These are phyloP conservation scores for Lachnellula hyalina DNA, from an alignment of 2,329 filamentous ascomycete genomes.

Conservation along the genomic window DNA sequence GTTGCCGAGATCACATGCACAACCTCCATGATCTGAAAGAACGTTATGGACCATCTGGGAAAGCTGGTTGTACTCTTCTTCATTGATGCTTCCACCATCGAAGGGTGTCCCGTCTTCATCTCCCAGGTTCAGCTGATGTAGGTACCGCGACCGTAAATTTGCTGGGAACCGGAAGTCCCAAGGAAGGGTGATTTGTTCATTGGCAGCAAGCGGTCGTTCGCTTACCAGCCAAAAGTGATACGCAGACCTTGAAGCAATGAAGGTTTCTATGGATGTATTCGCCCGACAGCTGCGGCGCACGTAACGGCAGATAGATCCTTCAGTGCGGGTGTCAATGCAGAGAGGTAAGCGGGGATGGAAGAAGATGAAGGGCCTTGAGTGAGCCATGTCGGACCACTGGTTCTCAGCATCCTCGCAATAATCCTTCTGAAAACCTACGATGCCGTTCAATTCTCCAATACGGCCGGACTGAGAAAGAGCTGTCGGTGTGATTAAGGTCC, in stretches of 20 bases:
- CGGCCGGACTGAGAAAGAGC: slow-evolving; percentile 34
- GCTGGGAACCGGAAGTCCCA: slow-evolving; percentile 65
- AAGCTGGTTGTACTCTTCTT: slow-evolving; percentile 55
- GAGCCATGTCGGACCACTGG: slow-evolving; percentile 61
- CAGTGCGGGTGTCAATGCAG: slow-evolving; percentile 85
- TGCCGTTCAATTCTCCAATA: slow-evolving; percentile 69
- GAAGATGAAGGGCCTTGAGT: slow-evolving; percentile 69
- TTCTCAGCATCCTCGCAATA: slow-evolving; percentile 64
- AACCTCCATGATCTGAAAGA: slow-evolving; percentile 73
- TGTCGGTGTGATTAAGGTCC: slow-evolving; percentile 48
- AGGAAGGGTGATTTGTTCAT: slow-evolving; percentile 57
- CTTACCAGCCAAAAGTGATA: slow-evolving; percentile 94
- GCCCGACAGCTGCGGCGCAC: slow-evolving; percentile 88
- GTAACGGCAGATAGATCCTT: slow-evolving; percentile 82
- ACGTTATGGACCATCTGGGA: slow-evolving; percentile 63
- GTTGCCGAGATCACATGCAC: slow-evolving; percentile 62
- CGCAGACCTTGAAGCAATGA: slow-evolving; percentile 66
- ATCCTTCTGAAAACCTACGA: slow-evolving; percentile 67
- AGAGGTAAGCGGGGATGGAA: slow-evolving; percentile 85
- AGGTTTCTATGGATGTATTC: slow-evolving; percentile 83
- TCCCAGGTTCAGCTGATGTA: slow-evolving; percentile 55
- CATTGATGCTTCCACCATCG: slow-evolving; percentile 35
- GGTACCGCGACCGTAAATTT: slow-evolving; percentile 47
- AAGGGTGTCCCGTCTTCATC: slow-evolving; percentile 46
- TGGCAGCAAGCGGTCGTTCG: slow-evolving; percentile 64